Base-by-base conservation (phyloP, 306 rosid genomes). In the Abrus precatorius region DNA sequence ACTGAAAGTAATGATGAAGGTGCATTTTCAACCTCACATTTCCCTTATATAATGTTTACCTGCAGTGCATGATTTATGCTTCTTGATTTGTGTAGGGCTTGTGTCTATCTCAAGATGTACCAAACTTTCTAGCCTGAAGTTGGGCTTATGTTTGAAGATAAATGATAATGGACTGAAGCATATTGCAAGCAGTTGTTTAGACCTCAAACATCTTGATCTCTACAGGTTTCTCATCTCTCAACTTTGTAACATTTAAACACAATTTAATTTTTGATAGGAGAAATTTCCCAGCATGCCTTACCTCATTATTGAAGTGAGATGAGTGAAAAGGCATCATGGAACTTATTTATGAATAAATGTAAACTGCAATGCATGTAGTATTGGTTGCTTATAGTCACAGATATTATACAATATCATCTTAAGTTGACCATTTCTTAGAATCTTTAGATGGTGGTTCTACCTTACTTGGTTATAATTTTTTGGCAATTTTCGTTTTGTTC, bases 1-100 rank as follows among this genome's bases (percentile, higher is more conserved):
- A 90, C 87, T 53, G 87, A 90, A 54, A 83, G 89, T 7, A 87
- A 87, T 27, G 74, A 90, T 72, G 87, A 87, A 90, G 97, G 97
- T 90, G 32, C 14, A 28, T 41, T 54, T 45, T 32, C 48, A 69
- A 65, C 74, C 75, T 43, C 33, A 5, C n/a, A 45, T 56, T 68
- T 66, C 55, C 59, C 33, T 57, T 72, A 7, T 2, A 9, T 61
- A 14, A 53, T 28, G 61, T 72, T 59, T 84, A 47, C 63, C 48
- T 41, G 36, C 48, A 12, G 61, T 66, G 44, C 59, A 75, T 82
- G 81, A 65, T 71, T 40, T 38, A 33, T 63, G 45, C 40, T 60
- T 78, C 83, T 79, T 79, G 49, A 33, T 77, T 83, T 85, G 41
- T 78, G 82, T 76, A 90, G 94, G 94, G 74, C 84, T 90, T 64